phyloP scores from a whole-genome alignment of 495 filamentous ascomycete genomes.

The Podospora bellae-mahoneyi region DNA sequence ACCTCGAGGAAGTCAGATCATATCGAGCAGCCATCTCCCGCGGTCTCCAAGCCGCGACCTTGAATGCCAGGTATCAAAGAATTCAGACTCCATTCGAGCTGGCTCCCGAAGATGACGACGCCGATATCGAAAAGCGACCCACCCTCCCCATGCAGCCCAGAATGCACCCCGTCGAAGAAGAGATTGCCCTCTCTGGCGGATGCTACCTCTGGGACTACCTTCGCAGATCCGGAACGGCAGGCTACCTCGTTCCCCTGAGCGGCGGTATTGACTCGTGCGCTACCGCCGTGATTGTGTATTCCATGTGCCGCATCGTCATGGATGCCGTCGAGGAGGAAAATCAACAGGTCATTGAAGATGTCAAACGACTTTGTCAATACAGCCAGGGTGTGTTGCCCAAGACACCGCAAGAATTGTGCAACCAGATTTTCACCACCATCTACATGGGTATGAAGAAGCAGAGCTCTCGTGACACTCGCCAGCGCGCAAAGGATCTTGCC shows the following conservation, averaged over 20 bases:
- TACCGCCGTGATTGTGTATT: conserved; percentile 63
- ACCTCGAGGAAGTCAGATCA: conserved; percentile 70
- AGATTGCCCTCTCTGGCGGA: conserved; percentile 67
- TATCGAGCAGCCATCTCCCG: conserved; percentile 53
- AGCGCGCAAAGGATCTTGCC: conserved; percentile 65
- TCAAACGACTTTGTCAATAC: conserved; percentile 58
- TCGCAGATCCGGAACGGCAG: conserved; percentile 57
- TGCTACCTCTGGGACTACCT: conserved; percentile 89
- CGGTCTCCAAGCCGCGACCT: conserved; percentile 53
- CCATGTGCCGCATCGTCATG: conserved; percentile 74
- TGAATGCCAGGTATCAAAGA: conserved; percentile 37
- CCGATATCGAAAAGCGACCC: conserved; percentile 29
- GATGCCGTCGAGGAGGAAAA: conserved; percentile 58
- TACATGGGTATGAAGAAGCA: conserved; percentile 82
- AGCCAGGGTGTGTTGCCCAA: conserved; percentile 51
- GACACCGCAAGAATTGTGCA: conserved; percentile 60
- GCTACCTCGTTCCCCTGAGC: conserved; percentile 55
- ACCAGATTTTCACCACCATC: conserved; percentile 63
- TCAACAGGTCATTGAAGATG: conserved; percentile 65
- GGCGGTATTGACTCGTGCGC: conserved; percentile 74
- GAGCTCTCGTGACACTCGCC: conserved; percentile 65
- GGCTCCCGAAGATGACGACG: conserved; percentile 36
- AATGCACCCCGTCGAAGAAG: conserved; percentile 67
- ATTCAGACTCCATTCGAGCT: conserved; percentile 42
- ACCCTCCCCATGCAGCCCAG: conserved; percentile 38